Percentiles rank a stretch among this genome's conserved stretches.
These are phyloP conservation scores for Rutstroemia sp. DNA, from an alignment of 2,329 filamentous ascomycete species.

Conservation along the genomic window DNA sequence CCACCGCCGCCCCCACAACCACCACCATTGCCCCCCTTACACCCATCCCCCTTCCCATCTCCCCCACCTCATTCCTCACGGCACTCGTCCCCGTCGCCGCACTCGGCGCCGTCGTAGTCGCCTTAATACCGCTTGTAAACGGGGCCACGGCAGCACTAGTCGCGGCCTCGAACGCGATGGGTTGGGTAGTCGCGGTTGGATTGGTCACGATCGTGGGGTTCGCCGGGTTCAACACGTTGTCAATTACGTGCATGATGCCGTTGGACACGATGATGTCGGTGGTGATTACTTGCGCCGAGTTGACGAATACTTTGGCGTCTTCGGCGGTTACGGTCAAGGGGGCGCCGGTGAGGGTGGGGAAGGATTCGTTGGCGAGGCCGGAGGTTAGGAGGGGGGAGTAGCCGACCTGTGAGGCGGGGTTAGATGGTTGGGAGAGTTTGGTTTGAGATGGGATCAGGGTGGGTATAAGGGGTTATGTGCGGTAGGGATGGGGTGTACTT, in stretches of 20 bases:
- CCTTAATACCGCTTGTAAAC: constrained; percentile 35
- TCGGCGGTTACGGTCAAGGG: constrained; percentile 28
- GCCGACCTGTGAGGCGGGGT: constrained; percentile 22
- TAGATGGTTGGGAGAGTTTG: not conserved
- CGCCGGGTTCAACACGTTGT: constrained; percentile 40
- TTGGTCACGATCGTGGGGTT: constrained; percentile 32
- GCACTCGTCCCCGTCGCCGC: constrained; percentile 18
- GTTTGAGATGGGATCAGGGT: not conserved
- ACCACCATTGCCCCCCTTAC: constrained; percentile 29
- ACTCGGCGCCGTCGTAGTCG: constrained; percentile 33
- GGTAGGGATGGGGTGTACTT: not conserved
- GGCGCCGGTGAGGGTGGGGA: constrained; percentile 24
- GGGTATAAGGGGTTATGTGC: not conserved
- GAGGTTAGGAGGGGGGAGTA: constrained; percentile 30
- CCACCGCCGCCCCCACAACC: constrained; percentile 12
- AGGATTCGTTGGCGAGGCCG: constrained; percentile 19
- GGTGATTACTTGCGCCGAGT: constrained; percentile 32
- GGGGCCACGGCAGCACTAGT: constrained; percentile 19
- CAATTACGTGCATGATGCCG: constrained; percentile 32
- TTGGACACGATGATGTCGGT: constrained; percentile 31
- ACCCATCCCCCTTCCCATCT: not conserved
- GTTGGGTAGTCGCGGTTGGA: constrained; percentile 30
- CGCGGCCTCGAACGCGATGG: constrained; percentile 30
- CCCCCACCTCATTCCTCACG: not conserved
- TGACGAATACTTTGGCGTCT: constrained; percentile 33